These are phyloP conservation scores for Coccomyxa sp. DNA, from an alignment of 139 green algal species.

Conservation along the genomic window DNA sequence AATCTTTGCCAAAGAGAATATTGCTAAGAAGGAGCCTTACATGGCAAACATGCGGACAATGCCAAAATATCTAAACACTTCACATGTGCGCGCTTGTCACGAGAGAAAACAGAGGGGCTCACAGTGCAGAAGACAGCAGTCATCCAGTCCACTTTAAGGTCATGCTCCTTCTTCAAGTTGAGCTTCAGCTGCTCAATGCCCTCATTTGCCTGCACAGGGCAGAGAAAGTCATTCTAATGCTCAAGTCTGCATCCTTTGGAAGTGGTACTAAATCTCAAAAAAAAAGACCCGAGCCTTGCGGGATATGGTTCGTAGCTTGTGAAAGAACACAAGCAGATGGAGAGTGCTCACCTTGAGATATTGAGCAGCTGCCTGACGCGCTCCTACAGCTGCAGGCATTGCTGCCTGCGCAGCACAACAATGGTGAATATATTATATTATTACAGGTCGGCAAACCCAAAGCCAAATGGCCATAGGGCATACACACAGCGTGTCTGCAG, in stretches of 20 bases:
- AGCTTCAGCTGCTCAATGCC: conserved; percentile 22
- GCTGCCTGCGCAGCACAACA: background rate
- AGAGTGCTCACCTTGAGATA: background rate
- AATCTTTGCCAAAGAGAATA: background rate
- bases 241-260: background rate
- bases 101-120: background rate
- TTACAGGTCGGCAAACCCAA: too few relatives aligned
- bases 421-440: too few relatives aligned
- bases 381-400: conserved; percentile 10
- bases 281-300: too few relatives aligned
- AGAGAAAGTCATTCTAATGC: conserved; percentile 5
- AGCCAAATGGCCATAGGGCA: too few relatives aligned
- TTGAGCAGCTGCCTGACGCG: conserved; percentile 6
- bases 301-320: too few relatives aligned
- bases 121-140: conserved; percentile 38
- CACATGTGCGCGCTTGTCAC: background rate
- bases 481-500: too few relatives aligned
- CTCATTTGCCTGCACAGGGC: conserved; percentile 18
- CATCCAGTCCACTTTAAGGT: conserved; percentile 38
- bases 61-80: background rate
- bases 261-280: too few relatives aligned
- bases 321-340: background rate
- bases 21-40: background rate
- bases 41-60: background rate
- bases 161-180: conserved; percentile 41